Conservation (phyloP, 163 green algal genomes). For the Scenedesmus sp. region DNA sequence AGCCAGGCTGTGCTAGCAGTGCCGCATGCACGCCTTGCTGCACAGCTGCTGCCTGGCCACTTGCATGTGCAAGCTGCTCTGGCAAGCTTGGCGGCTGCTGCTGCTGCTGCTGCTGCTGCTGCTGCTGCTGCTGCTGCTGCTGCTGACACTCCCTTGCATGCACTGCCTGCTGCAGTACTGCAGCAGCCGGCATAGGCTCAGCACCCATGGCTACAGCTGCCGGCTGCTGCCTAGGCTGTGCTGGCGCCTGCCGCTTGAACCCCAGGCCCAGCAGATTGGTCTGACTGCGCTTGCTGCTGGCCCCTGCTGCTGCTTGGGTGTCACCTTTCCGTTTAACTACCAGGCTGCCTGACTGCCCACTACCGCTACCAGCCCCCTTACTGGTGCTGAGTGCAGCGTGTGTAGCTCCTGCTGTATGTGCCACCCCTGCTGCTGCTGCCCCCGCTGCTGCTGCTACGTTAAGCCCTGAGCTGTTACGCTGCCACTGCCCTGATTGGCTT, state of each 20-base stretch:
- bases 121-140: neutral
- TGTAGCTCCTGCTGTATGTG: neutral
- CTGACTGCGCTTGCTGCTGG: slow-evolving; percentile 20
- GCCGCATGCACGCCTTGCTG: neutral
- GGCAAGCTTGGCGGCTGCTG: neutral
- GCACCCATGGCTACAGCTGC: neutral
- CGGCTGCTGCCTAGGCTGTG: neutral
- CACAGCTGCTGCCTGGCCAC: neutral
- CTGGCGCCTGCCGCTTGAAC: neutral
- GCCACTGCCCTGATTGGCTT: neutral
- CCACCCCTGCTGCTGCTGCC: neutral
- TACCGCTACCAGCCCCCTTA: neutral
- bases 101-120: neutral
- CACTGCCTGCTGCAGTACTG: neutral
- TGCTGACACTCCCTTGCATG: neutral
- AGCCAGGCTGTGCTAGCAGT: no score
- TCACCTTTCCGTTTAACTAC: neutral
- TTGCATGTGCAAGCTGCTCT: neutral
- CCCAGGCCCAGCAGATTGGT: neutral
- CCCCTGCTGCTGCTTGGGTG: neutral
- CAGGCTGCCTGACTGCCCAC: neutral
- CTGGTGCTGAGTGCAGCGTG: neutral
- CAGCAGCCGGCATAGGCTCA: neutral
- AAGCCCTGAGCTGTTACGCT: neutral
- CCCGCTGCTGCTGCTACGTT: neutral